Base-by-base conservation (phyloP, 1,139 yeast genomes). In the Petasospora rhodanensis region DNA sequence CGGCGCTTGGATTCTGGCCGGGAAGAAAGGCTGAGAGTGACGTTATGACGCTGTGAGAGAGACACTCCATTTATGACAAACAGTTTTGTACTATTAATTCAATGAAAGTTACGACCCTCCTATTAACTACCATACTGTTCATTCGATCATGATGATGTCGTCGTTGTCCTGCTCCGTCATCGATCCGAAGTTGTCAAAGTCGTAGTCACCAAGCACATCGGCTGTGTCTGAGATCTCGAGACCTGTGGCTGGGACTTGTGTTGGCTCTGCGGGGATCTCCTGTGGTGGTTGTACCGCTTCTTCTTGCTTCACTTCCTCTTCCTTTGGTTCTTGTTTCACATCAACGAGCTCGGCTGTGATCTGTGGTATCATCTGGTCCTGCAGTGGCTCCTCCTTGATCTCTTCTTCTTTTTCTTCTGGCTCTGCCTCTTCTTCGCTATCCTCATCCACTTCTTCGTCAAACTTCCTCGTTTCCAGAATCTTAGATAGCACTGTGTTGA, bases 131-230 rank as follows among this genome's bases (percentile, higher is more conserved):
- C n/a, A n/a, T n/a, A n/a, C n/a, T n/a, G n/a, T 8, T 27, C 30
- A 34, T n/a, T 31, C 38, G 9, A 34, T 32, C 41, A 40, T 43
- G 10, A 43, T 40, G 21, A 41, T 34, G 28, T 39, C 43, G 28
- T 39, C 43, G 23, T 43, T 36, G 18, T 35, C 40, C 14, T 37
- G 34, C 15, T 33, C 41, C 14, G 32, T 40, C 29, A 37, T 33
- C 18, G 31, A 12, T 11, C 42, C 47, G 32, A 44, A 42, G 30
- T 37, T 37, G 20, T 37, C 45, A 26, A 44, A 44, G 29, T 42
- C 44, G 14, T 42, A 32, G 18, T 42, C 46, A n/a, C 45, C 45
- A n/a, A 44, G 32, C 10, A 31, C 31, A 22, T 31, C 30, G 10
- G 40, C 31, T n/a, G 39, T 16, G n/a, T 37, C 41, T 17, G 24